Conservation (phyloP, 306 rosid species). For the Lathyrus sativus region DNA sequence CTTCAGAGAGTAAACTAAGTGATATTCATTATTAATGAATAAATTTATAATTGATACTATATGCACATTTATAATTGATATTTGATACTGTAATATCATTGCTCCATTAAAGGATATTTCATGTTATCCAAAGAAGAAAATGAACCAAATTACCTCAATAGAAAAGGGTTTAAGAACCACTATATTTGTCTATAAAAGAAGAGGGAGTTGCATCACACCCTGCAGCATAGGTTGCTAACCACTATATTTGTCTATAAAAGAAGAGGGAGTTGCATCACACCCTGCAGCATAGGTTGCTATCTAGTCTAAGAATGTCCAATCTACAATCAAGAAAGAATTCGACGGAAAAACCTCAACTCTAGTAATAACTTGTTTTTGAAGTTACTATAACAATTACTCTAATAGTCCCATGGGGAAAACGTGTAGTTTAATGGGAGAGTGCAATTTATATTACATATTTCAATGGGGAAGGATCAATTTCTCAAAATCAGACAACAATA, state of each 20-base stretch:
- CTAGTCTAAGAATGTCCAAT: background rate
- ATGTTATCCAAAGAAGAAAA: too few relatives aligned
- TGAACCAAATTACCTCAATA: too few relatives aligned
- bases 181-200: background rate
- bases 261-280: background rate
- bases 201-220: background rate
- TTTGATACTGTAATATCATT: too few relatives aligned
- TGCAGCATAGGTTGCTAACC: background rate
- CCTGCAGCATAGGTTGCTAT: background rate
- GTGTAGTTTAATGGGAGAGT: constrained; percentile 5
- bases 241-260: background rate
- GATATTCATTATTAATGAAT: background rate
- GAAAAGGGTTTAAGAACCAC: too few relatives aligned
- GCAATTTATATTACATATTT: constrained; percentile 39
- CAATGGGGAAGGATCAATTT: constrained; percentile 32
- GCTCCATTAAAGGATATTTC: too few relatives aligned
- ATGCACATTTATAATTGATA: background rate
- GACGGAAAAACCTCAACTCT: background rate
- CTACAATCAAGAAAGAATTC: constrained; percentile 16
- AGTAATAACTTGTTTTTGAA: background rate
- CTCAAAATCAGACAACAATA: constrained; percentile 27
- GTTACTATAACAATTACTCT: background rate
- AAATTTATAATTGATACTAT: background rate
- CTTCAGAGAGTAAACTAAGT: background rate
- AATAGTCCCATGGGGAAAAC: constrained; percentile 28